phyloP scores from a whole-genome alignment of 345 rosid genomes.

The Mangifera indica region DNA sequence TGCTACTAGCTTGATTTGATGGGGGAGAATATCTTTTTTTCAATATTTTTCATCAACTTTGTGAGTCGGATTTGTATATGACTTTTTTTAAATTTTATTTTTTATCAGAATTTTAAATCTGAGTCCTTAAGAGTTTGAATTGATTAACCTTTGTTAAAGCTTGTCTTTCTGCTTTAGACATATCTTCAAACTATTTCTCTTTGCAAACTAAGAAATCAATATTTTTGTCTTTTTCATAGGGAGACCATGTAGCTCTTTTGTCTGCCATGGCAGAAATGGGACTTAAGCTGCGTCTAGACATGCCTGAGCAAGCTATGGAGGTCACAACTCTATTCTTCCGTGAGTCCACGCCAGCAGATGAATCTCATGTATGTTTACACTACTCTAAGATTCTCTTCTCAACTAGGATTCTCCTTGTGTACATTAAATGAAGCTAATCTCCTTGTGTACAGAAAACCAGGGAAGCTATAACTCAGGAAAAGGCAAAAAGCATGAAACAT shows the following conservation, averaged over 20 bases:
- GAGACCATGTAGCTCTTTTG: constrained; percentile 93
- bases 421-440: constrained; percentile 3
- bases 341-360: constrained; percentile 70
- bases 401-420: background rate
- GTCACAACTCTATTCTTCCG: constrained; percentile 76
- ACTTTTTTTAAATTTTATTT: too few relatives aligned
- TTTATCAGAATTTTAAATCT: too few relatives aligned
- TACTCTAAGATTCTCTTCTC: constrained; percentile 20
- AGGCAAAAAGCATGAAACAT: constrained; percentile 72
- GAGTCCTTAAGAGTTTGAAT: too few relatives aligned
- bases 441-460: constrained; percentile 55
- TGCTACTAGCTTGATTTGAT: background rate
- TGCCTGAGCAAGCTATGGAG: constrained; percentile 96
- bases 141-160: too few relatives aligned
- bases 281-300: constrained; percentile 66
- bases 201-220: constrained; percentile 8
- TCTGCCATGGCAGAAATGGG: constrained; percentile 99
- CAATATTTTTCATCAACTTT: background rate
- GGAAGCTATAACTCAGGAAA: constrained; percentile 67
- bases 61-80: too few relatives aligned
- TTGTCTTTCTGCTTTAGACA: background rate
- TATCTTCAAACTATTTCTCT: constrained; percentile 1
- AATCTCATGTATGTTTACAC: constrained; percentile 62
- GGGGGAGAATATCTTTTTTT: background rate
- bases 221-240: constrained; percentile 46